Evolutionary conservation across 768 basidiomycete genomes (phyloP).

Genomic region (Lactarius psammicola): DNA sequence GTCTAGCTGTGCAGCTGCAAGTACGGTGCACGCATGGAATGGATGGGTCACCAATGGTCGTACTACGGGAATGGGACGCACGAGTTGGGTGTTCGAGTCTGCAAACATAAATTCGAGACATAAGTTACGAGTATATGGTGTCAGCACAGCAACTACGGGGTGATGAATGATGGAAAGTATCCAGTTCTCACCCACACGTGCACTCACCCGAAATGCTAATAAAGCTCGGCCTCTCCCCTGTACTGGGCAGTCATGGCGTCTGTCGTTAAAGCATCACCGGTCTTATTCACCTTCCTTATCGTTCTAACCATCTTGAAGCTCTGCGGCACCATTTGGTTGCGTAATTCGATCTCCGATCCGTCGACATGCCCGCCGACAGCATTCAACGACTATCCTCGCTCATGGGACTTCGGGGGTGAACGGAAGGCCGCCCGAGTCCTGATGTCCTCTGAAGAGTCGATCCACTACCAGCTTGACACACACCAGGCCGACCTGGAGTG

Average conservation of each 20-base stretch:
- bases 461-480: slow-evolving; percentile 1
- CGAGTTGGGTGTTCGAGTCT: slow-evolving; percentile 3
- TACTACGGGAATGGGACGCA: not conserved
- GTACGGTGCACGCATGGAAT: not conserved
- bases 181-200: not conserved
- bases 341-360: not conserved
- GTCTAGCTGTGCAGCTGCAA: not conserved
- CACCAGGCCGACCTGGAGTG: not conserved
- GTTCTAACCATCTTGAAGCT: not conserved
- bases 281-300: not conserved
- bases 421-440: not conserved
- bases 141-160: not conserved
- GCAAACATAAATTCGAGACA: not conserved
- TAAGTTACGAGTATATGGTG: not conserved
- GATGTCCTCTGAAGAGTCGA: slow-evolving; percentile 8
- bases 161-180: not conserved
- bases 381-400: not conserved
- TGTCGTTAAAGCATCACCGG: not conserved
- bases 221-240: not conserved
- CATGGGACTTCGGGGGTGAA: not conserved
- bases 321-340: slow-evolving; percentile 1
- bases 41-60: not conserved
- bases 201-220: not conserved
- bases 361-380: not conserved
- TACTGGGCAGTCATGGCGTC: not conserved